phyloP scores from a whole-genome alignment of 2,329 filamentous ascomycete genomes.

The Arachnopeziza araneosa region DNA sequence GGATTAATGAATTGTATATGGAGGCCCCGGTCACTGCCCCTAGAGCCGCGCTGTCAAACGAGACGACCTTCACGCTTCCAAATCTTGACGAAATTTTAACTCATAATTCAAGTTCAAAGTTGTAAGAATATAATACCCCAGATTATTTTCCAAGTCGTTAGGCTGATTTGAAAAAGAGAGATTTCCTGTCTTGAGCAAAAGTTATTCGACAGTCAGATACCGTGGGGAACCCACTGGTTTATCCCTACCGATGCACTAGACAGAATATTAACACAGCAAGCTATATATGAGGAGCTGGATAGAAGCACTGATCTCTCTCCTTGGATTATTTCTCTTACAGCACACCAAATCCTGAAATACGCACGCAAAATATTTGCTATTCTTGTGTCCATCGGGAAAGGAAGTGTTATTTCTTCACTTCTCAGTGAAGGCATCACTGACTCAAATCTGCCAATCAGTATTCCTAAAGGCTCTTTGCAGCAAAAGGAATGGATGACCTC shows the following conservation, averaged over 20 bases:
- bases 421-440: neutral
- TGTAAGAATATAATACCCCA: neutral
- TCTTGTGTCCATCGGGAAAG: neutral
- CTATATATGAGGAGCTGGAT: neutral
- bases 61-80: neutral
- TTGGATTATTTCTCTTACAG: neutral
- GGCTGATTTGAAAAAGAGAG: neutral
- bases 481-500: neutral
- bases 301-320: neutral
- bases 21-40: neutral
- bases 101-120: neutral
- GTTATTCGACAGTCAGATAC: neutral
- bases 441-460: neutral
- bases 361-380: neutral
- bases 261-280: neutral
- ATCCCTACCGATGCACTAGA: neutral
- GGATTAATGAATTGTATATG: neutral
- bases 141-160: neutral
- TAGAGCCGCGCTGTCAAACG: neutral
- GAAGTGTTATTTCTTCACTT: neutral
- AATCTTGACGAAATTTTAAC: neutral
- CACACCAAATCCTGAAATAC: neutral
- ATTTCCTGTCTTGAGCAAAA: neutral
- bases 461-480: neutral
- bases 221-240: neutral